Evolutionary conservation across 2,329 filamentous ascomycete genomes (phyloP).

Genomic region (Pestalotiopsis sp.): DNA sequence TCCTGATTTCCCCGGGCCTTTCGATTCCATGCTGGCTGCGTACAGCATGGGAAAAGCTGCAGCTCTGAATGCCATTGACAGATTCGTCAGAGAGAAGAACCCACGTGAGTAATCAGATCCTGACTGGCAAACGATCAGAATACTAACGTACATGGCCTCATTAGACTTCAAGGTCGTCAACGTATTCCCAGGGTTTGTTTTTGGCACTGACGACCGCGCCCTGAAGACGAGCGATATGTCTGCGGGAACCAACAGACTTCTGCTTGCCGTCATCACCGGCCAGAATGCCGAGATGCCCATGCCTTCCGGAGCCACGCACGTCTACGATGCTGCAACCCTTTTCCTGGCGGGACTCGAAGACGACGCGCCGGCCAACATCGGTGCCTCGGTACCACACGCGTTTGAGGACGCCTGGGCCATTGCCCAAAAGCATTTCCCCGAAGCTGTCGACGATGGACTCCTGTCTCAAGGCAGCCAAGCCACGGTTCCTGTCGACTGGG

Average conservation of each 20-base stretch:
- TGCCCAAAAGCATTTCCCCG: conserved; percentile 16
- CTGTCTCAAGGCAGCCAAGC: conserved; percentile 11
- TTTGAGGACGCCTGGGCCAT: conserved; percentile 14
- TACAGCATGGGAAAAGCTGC: conserved; percentile 18
- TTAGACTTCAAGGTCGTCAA: conserved; percentile 8
- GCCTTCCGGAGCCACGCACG: conserved; percentile 13
- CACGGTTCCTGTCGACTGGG: neutral
- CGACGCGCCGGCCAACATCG: conserved; percentile 14
- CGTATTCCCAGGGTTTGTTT: conserved; percentile 18
- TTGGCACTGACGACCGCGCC: conserved; percentile 14
- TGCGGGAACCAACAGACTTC: neutral
- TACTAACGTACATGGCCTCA: neutral
- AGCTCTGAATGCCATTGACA: conserved; percentile 14
- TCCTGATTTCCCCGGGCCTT: conserved; percentile 15
- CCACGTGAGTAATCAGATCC: neutral
- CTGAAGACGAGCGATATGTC: neutral
- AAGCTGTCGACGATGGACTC: conserved; percentile 12
- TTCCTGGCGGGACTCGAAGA: conserved; percentile 12
- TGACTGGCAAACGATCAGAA: neutral
- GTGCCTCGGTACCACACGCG: conserved; percentile 7
- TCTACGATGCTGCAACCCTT: conserved; percentile 14
- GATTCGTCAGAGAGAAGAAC: conserved; percentile 11
- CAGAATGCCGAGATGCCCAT: neutral
- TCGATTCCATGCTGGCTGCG: conserved; percentile 13
- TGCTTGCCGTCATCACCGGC: neutral